Evolutionary conservation across 192 early-diverging fungal genomes (phyloP).

Genomic region (Coemansia sp.): DNA sequence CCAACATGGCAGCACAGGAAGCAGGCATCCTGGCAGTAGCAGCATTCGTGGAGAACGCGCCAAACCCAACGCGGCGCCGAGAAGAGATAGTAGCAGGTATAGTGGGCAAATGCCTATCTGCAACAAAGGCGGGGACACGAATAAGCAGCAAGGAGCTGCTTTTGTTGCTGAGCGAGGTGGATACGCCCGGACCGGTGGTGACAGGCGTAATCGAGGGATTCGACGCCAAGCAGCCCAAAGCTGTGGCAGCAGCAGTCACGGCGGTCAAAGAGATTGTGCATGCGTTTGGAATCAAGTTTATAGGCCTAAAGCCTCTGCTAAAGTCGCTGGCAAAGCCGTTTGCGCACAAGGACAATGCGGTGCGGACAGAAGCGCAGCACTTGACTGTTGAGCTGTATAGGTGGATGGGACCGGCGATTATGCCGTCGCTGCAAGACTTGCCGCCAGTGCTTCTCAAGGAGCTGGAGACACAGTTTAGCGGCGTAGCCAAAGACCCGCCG

Average conservation of each 20-base stretch:
- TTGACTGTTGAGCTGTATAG: constrained; percentile 87
- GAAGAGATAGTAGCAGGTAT: constrained; percentile 69
- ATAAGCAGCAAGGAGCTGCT: constrained; percentile 75
- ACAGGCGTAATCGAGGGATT: constrained; percentile 75
- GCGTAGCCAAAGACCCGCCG: constrained; percentile 61
- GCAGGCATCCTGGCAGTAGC: constrained; percentile 73
- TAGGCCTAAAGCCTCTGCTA: constrained; percentile 79
- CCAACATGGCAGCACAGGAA: constrained; percentile 91
- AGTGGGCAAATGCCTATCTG: constrained; percentile 85
- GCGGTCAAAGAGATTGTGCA: constrained; percentile 65
- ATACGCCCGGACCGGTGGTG: constrained; percentile 80
- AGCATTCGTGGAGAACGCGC: constrained; percentile 78
- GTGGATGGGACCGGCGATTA: constrained; percentile 86
- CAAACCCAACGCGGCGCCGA: constrained; percentile 69
- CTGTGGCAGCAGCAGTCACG: constrained; percentile 71
- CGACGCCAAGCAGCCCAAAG: constrained; percentile 88
- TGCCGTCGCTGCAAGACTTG: constrained; percentile 75
- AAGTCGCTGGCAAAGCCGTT: constrained; percentile 88
- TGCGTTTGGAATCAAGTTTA: constrained; percentile 77
- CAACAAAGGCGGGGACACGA: constrained; percentile 79
- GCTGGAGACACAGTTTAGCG: constrained; percentile 79
- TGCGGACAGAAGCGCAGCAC: constrained; percentile 78
- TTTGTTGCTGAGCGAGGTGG: constrained; percentile 86
- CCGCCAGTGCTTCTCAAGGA: constrained; percentile 96
- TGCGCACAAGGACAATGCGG: constrained; percentile 89